Evolutionary conservation across 1,284 basidiomycete species (phyloP), one percentile per base, ranked within the genome.

Genomic region (Pseudozyma sp.): DNA sequence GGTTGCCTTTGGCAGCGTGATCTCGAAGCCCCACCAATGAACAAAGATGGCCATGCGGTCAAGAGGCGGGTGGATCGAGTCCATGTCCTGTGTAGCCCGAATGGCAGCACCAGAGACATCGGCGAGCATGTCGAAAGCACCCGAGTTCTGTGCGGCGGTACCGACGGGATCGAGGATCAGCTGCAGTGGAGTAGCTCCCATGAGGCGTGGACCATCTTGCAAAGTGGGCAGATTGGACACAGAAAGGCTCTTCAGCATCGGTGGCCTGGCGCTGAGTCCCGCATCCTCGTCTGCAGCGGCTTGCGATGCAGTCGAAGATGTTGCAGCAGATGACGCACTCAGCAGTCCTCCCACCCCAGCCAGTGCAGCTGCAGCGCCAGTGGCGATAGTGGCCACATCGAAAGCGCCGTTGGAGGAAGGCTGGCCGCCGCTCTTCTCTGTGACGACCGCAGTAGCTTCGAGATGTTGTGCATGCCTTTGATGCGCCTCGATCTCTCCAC

Each of bases 21-120:
- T 60, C 55, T 81, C 80, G 19, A 79, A 81, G n/a, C 80, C 80
- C 78, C 78, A 81, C 80, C 80, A 81, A 54, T 79, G 76, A 16
- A 81, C 63, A 50, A 80, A 79, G 69, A 81, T 76, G 51, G 79
- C 75, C 77, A 80, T 72, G 34, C 80, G 71, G 53, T 81, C 80
- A 13, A 74, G 52, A 5, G 80, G 80, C 16, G 78, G 77, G 19
- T 71, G 75, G 16, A 81, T 66, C 8, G 60, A 58, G 40, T 61
- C 51, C 72, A 73, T 75, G 56, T 69, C 69, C 29, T 59, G 54
- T 10, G 67, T 74, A 1, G 69, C 60, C 31, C 66, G 54, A 42
- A 80, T 65, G 3, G 62, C 76, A 2, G 69, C 64, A 14, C 71
- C 75, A 8, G 80, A 75, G 33, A 75, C 51, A 33, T 58, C 48